Conservation (phyloP, 129 eudicot genomes). For the Flaveria brownii region DNA sequence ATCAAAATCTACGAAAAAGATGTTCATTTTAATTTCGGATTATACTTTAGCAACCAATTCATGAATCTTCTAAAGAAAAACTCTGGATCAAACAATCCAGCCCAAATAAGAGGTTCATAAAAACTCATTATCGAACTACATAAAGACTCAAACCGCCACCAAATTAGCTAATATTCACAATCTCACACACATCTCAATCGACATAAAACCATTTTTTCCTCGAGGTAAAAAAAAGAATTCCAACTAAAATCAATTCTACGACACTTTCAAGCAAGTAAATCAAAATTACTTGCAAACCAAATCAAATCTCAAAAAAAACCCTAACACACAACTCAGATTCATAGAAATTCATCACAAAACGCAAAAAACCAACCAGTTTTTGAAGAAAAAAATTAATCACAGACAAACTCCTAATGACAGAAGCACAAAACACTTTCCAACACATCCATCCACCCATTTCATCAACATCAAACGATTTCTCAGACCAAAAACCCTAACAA, state of each 20-base stretch:
- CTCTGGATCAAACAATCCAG: constrained; percentile 14
- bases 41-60: constrained; percentile 16
- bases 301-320: not conserved
- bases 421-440: constrained; percentile 19
- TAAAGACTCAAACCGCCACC: not conserved
- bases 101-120: not conserved
- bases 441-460: constrained; percentile 7
- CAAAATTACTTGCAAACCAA: not conserved
- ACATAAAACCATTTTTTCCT: not conserved
- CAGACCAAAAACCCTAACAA: not conserved
- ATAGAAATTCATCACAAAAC: constrained; percentile 3
- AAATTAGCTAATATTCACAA: not conserved
- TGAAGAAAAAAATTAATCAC: not conserved
- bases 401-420: not conserved
- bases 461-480: not conserved
- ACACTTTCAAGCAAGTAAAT: not conserved
- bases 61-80: not conserved
- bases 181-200: not conserved
- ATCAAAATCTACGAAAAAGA: constrained; percentile 10
- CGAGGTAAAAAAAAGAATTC: too few species aligned
- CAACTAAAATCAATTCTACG: not conserved
- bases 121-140: constrained; percentile 5
- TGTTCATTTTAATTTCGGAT: constrained; percentile 2
- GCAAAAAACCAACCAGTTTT: not conserved
- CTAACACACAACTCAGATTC: not conserved